Evolutionary conservation across 768 basidiomycete genomes (phyloP).

Genomic region (Auriscalpium microsporum): DNA sequence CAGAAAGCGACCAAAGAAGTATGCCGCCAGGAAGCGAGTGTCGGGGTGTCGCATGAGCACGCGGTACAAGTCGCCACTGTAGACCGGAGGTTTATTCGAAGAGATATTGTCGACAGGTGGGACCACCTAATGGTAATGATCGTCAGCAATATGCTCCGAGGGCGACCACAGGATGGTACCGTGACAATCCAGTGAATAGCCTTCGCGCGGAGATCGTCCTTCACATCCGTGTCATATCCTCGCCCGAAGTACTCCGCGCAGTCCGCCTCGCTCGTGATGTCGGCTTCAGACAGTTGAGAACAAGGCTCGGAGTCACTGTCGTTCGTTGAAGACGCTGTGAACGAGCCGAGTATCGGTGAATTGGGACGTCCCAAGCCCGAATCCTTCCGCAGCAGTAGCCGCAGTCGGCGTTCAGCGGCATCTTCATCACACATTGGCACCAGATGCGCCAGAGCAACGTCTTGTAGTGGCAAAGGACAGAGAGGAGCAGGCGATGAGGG

Average conservation of each 20-base stretch:
- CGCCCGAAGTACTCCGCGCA: not conserved
- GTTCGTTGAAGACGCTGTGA: not conserved
- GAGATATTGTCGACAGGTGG: constrained; percentile 1
- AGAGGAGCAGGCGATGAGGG: not conserved
- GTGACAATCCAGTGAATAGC: constrained; percentile 12
- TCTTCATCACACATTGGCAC: not conserved
- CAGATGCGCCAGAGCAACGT: not conserved
- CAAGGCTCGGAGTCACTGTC: not conserved
- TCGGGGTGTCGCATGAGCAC: constrained; percentile 9
- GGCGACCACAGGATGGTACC: not conserved
- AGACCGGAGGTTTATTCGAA: not conserved
- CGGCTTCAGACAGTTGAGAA: not conserved
- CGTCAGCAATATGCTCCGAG: not conserved
- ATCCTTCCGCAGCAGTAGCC: not conserved
- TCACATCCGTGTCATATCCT: not conserved
- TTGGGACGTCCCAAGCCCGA: not conserved
- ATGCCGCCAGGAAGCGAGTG: constrained; percentile 11
- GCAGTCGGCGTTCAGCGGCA: not conserved
- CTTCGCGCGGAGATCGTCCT: not conserved
- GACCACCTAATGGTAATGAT: not conserved
- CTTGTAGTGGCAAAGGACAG: not conserved
- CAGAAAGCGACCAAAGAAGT: constrained; percentile 8
- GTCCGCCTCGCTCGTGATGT: not conserved
- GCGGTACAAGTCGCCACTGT: constrained; percentile 6
- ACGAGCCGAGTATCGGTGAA: not conserved